phyloP scores from a whole-genome alignment of 148 eudicot species.

The Chenopodium berlandieri region DNA sequence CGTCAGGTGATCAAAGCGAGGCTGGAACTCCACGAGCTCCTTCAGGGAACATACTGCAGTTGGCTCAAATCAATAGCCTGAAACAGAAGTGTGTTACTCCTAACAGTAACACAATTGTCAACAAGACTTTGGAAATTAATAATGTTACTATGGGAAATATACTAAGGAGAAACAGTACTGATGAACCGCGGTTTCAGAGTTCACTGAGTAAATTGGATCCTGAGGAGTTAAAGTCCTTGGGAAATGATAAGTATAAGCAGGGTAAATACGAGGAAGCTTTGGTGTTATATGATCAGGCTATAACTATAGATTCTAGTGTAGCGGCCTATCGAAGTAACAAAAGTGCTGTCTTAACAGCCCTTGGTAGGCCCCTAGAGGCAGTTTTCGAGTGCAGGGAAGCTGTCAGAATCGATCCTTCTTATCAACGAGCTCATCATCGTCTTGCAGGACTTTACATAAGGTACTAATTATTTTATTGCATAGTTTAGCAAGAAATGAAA shows the following conservation, averaged over 20 bases:
- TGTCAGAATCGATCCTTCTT: conserved; percentile 51
- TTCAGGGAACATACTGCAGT: conserved; percentile 45
- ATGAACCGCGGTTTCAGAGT: conserved; percentile 21
- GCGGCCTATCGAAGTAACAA: conserved; percentile 63
- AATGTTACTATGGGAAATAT: conserved; percentile 29
- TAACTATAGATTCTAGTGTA: conserved; percentile 46
- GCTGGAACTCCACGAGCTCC: conserved; percentile 36
- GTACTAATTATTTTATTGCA: conserved; percentile 22
- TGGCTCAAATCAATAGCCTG: conserved; percentile 45
- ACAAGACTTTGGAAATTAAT: conserved; percentile 15
- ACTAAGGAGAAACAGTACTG: conserved; percentile 29
- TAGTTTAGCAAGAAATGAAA: no score
- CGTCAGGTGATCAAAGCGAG: conserved; percentile 20
- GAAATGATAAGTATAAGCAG: conserved; percentile 64
- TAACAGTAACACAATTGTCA: conserved; percentile 7
- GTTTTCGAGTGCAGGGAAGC: conserved; percentile 63
- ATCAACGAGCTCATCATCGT: conserved; percentile 67
- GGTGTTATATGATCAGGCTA: conserved; percentile 55
- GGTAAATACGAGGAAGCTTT: conserved; percentile 72
- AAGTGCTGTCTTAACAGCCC: conserved; percentile 62
- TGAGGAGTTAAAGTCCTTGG: conserved; percentile 54
- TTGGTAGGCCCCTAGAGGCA: conserved; percentile 66
- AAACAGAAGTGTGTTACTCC: conserved; percentile 27
- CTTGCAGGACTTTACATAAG: conserved; percentile 64
- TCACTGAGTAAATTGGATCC: conserved; percentile 37